Evolutionary conservation across 2,329 filamentous ascomycete genomes (phyloP).

Genomic region (Colletotrichum cuscutae): DNA sequence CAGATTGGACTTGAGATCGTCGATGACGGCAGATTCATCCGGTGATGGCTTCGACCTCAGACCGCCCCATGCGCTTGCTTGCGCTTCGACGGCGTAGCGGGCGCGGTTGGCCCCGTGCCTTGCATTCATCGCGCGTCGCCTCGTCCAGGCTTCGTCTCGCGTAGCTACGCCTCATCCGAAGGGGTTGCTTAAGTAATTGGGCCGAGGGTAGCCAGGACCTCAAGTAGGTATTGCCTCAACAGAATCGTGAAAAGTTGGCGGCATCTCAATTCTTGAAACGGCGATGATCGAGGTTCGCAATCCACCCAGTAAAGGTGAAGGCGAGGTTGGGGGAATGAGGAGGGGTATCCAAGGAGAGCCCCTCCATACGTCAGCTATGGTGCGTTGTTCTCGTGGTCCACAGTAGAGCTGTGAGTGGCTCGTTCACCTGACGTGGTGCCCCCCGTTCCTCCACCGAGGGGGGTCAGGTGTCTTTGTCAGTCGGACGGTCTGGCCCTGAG

Average conservation of each 20-base stretch:
- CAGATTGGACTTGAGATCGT: slow-evolving; percentile 19
- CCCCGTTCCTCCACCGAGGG: slow-evolving; percentile 29
- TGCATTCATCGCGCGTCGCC: slow-evolving; percentile 27
- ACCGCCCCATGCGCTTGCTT: slow-evolving; percentile 18
- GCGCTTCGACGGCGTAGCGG: slow-evolving; percentile 28
- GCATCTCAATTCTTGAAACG: slow-evolving; percentile 28
- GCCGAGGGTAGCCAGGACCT: slow-evolving; percentile 23
- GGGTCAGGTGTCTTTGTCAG: slow-evolving; percentile 35
- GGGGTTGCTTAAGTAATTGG: slow-evolving; percentile 18
- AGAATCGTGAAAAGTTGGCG: slow-evolving; percentile 11
- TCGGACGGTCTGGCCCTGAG: slow-evolving; percentile 18
- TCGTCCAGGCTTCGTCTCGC: slow-evolving; percentile 19
- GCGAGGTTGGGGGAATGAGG: slow-evolving; percentile 13
- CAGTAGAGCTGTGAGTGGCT: slow-evolving; percentile 28
- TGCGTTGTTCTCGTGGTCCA: slow-evolving; percentile 35
- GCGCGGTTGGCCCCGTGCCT: slow-evolving; percentile 28
- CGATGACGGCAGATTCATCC: slow-evolving; percentile 32
- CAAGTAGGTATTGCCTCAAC: slow-evolving; percentile 7
- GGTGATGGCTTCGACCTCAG: slow-evolving; percentile 23
- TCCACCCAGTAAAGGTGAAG: neutral
- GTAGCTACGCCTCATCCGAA: slow-evolving; percentile 26
- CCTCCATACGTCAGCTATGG: slow-evolving; percentile 32
- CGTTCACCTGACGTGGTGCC: slow-evolving; percentile 31
- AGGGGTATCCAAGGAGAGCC: slow-evolving; percentile 14
- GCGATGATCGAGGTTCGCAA: slow-evolving; percentile 18